Percentiles rank a stretch among this genome's conserved stretches.
These are phyloP conservation scores for Wallacemonas rigidus DNA, from an alignment of 208 protist genomes.

Conservation along the genomic window DNA sequence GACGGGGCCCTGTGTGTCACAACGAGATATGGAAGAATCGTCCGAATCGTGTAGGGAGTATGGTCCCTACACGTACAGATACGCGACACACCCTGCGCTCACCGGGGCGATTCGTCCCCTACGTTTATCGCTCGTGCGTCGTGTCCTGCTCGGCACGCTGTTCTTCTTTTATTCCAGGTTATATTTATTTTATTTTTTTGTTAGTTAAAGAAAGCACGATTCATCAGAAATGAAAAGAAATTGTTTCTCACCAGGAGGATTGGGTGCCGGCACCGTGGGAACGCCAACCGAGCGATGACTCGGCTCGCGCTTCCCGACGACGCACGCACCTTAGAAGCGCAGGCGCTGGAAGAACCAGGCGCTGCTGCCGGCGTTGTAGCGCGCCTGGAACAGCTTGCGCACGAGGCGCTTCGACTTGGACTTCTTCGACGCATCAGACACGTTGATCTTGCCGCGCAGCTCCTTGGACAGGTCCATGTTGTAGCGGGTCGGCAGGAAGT, in stretches of 20 bases:
- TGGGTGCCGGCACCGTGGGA: not conserved
- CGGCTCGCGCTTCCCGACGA: too few species aligned
- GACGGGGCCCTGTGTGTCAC: too few species aligned
- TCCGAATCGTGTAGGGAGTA: too few species aligned
- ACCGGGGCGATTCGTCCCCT: too few species aligned
- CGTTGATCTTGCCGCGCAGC: constrained; percentile 91
- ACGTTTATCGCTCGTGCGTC: too few species aligned
- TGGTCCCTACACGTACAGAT: too few species aligned
- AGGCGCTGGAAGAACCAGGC: constrained; percentile 99
- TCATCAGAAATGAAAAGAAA: constrained; percentile 16
- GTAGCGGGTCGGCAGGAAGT: constrained; percentile 98
- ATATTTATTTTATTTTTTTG: not conserved
- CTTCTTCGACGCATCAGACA: constrained; percentile 91
- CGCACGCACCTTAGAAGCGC: constrained; percentile 92
- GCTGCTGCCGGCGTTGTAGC: constrained; percentile 97
- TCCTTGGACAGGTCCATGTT: constrained; percentile 93
- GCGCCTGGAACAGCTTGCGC: constrained; percentile 92
- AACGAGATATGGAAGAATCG: too few species aligned
- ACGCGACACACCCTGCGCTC: too few species aligned
- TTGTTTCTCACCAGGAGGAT: constrained; percentile 16
- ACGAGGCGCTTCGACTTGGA: constrained; percentile 83
- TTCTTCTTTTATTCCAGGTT: not conserved
- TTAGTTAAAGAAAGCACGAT: constrained; percentile 15
- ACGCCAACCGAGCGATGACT: too few species aligned
- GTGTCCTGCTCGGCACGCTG: too few species aligned